Percentiles rank a stretch among this genome's conserved stretches.
phyloP scores from a whole-genome alignment of 495 filamentous ascomycete species.

The Cercophora newfieldiana region DNA sequence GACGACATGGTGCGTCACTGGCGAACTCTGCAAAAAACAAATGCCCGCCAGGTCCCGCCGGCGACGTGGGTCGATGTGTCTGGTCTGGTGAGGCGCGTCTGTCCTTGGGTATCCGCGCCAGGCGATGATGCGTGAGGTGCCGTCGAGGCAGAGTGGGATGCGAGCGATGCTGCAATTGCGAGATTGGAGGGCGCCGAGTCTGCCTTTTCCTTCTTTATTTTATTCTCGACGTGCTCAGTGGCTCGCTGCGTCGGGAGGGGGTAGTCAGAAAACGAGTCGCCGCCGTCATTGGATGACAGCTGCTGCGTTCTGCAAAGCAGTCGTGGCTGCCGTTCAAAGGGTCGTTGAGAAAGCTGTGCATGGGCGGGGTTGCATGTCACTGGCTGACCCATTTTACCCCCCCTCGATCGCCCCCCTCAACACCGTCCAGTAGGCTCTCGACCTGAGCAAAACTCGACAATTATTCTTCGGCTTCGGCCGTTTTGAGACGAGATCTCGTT shows the following conservation, averaged over 20 bases:
- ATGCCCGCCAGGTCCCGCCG: not conserved
- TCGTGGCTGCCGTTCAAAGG: conserved; percentile 43
- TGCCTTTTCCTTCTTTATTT: conserved; percentile 25
- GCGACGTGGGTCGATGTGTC: conserved; percentile 1
- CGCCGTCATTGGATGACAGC: conserved; percentile 32
- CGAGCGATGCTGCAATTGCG: conserved; percentile 17
- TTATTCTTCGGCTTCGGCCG: not conserved
- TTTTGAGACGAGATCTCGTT: not conserved
- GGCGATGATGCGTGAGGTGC: not conserved
- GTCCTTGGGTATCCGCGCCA: conserved; percentile 5
- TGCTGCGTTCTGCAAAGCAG: conserved; percentile 37
- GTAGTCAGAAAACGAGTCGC: conserved; percentile 14
- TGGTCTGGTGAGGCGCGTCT: not conserved
- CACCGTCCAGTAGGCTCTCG: not conserved
- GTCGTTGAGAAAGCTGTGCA: conserved; percentile 14
- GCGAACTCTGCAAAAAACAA: conserved; percentile 1
- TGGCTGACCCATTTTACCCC: not conserved
- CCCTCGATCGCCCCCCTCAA: not conserved
- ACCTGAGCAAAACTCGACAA: not conserved
- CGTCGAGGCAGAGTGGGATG: conserved; percentile 11
- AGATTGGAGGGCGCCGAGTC: conserved; percentile 31
- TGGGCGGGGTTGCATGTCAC: conserved; percentile 10
- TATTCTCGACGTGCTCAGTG: conserved; percentile 20
- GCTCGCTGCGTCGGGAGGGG: conserved; percentile 15
- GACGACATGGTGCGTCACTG: conserved; percentile 18